Evolutionary conservation across 805 yeast genomes (phyloP).

Genomic region (Yarrowia sp.): DNA sequence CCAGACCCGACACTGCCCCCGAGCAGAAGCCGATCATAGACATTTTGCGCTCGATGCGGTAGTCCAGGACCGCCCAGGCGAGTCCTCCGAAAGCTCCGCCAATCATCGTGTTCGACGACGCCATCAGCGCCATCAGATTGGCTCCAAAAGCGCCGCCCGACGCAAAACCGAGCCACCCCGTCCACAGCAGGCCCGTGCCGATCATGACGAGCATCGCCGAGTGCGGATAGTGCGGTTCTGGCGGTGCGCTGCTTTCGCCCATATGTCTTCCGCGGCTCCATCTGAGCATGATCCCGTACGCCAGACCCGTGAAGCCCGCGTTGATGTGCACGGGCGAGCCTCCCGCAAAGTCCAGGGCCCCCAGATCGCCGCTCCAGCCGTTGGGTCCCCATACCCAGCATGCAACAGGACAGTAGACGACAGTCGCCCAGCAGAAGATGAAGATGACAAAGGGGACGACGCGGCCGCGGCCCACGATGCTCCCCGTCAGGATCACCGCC

Average conservation of each 20-base stretch:
- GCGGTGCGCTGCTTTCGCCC: slow-evolving; percentile 40
- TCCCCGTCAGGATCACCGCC: slow-evolving; percentile 66
- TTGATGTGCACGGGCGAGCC: slow-evolving; percentile 75
- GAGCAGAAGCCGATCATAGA: slow-evolving; percentile 92
- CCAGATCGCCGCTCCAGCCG: slow-evolving; percentile 63
- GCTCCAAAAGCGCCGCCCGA: slow-evolving; percentile 58
- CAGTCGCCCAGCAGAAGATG: slow-evolving; percentile 64
- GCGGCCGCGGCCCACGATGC: slow-evolving; percentile 70
- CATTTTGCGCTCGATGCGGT: slow-evolving; percentile 71
- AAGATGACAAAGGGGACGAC: slow-evolving; percentile 69
- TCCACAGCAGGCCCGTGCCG: slow-evolving; percentile 69
- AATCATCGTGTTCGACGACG: slow-evolving; percentile 50
- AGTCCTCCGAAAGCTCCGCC: slow-evolving; percentile 51
- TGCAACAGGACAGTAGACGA: slow-evolving; percentile 71
- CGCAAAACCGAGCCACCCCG: slow-evolving; percentile 77
- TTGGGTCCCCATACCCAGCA: slow-evolving; percentile 70
- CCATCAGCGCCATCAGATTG: slow-evolving; percentile 43
- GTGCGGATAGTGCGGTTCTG: slow-evolving; percentile 62
- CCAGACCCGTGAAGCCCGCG: slow-evolving; percentile 68
- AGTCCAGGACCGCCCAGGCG: slow-evolving; percentile 48
- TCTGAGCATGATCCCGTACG: slow-evolving; percentile 56
- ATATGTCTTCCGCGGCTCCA: slow-evolving; percentile 55
- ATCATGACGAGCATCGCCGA: slow-evolving; percentile 63
- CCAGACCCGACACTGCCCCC: slow-evolving; percentile 91
- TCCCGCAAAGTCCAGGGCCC: slow-evolving; percentile 71